phyloP scores from a whole-genome alignment of 2,329 filamentous ascomycete genomes.

The Knufia petricola region DNA sequence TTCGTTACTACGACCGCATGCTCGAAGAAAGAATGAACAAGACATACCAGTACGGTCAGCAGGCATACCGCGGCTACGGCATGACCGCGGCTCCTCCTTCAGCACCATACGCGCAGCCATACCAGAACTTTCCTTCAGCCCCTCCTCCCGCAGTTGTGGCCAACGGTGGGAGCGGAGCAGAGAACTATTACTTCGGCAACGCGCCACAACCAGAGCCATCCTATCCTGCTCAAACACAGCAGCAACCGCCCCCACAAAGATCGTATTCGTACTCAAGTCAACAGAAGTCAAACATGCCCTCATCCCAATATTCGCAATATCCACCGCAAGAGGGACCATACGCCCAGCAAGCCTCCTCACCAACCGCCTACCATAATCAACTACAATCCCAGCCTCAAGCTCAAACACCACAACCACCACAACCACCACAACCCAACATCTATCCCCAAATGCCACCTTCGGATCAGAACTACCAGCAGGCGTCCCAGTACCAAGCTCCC shows the following conservation, averaged over 20 bases:
- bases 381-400: slow-evolving; percentile 13
- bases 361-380: slow-evolving; percentile 17
- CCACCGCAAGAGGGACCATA: slow-evolving; percentile 11
- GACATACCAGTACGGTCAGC: slow-evolving; percentile 65
- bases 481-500: too few relatives aligned
- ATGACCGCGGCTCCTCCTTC: slow-evolving; percentile 41
- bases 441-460: slow-evolving; percentile 18
- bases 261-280: slow-evolving; percentile 8
- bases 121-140: slow-evolving; percentile 35
- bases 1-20: slow-evolving; percentile 97
- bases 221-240: slow-evolving; percentile 42
- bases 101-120: slow-evolving; percentile 53
- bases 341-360: slow-evolving; percentile 15
- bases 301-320: neutral
- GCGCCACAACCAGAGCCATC: slow-evolving; percentile 34
- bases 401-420: slow-evolving; percentile 12
- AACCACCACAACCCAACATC: slow-evolving; percentile 12
- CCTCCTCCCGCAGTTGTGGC: slow-evolving; percentile 26
- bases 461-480: slow-evolving; percentile 12
- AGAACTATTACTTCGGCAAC: slow-evolving; percentile 74
- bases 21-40: slow-evolving; percentile 88
- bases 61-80: slow-evolving; percentile 46
- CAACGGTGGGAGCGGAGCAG: slow-evolving; percentile 45
- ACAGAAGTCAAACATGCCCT: neutral
- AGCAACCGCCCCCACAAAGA: slow-evolving; percentile 18